Base-by-base conservation (phyloP, 176 grass and related monocot genomes). In the Ananas comosus region DNA sequence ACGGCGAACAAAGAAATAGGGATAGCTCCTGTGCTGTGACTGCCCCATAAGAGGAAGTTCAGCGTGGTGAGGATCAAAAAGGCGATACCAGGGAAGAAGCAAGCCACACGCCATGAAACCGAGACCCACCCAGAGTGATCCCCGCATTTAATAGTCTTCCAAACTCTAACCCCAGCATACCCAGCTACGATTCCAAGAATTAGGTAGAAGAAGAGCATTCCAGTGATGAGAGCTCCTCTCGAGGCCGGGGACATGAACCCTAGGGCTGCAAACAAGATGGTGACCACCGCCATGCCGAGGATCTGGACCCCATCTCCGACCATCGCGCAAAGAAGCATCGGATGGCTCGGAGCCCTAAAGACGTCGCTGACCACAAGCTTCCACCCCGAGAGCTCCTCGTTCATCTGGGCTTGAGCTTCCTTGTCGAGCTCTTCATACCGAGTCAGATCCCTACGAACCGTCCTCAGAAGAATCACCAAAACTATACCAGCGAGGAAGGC, bases 161-260 rank as follows among this genome's bases (percentile, higher is more conserved):
- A 91, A 47, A 91, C 52, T 10, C 88, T 82, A 13, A 85, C 84
- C 6, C 72, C 85, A 5, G 3, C 69, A 16, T 91, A 91, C 9
- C 88, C 88, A 49, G 88, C 88, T 19, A 78, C 51, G 50, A 91
- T 91, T 64, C 88, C 88, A 70, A 91, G 88, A 51, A 91, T 42
- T 71, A 91, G 63, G 64, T 91, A 91, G 63, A 87, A 85, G 79
- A 91, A 91, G 59, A 91, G 65, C 88, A 91, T 91, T 33, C 88
- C 88, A 0, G 79, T 91, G 88, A 91, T 71, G 21, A 91, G 72
- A 1, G 88, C 84, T 9, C 88, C 88, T 0, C 88, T 83, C 42
- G 88, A 91, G 6, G 88, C 88, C 2, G 88, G 88, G 1, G 88
- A 91, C 88, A 91, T 91, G 81, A 91, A 91, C 14, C 88, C 88